These are phyloP conservation scores for Dissophora ornata DNA, from an alignment of 192 early-diverging fungal species.

Conservation along the genomic window DNA sequence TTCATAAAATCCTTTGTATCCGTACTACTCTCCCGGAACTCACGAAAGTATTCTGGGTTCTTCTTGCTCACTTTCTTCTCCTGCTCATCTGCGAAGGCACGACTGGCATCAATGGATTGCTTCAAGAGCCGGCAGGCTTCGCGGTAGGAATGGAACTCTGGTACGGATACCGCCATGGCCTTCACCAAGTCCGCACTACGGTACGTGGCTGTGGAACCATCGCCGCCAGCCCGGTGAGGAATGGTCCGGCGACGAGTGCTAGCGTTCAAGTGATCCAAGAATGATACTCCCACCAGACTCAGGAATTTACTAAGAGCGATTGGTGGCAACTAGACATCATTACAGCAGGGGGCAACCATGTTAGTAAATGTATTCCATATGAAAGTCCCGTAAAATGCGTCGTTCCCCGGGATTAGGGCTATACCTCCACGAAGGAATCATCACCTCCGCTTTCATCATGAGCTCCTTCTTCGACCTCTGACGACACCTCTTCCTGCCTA, in stretches of 20 bases:
- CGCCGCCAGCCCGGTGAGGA: constrained; percentile 1
- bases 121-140: constrained; percentile 33
- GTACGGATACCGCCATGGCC: constrained; percentile 18
- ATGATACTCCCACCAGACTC: constrained; percentile 34
- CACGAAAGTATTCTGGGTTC: constrained; percentile 42
- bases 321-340: constrained; percentile 21
- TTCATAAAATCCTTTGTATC: constrained; percentile 48
- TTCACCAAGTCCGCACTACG: constrained; percentile 32
- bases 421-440: constrained; percentile 19
- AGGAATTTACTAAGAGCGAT: constrained; percentile 39
- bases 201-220: constrained; percentile 14
- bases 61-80: constrained; percentile 25
- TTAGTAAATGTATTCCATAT: no score
- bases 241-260: constrained; percentile 43
- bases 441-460: constrained; percentile 2
- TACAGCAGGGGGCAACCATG: no score
- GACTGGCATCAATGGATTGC: constrained; percentile 37
- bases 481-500: neutral
- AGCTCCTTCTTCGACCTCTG: neutral
- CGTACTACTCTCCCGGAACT: constrained; percentile 34
- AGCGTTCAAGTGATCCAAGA: constrained; percentile 40
- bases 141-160: constrained; percentile 23
- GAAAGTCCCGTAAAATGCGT: no score
- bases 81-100: constrained; percentile 14
- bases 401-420: no score